Conservation (phyloP, 2,329 filamentous ascomycete species). For the Fusarium albidum region DNA sequence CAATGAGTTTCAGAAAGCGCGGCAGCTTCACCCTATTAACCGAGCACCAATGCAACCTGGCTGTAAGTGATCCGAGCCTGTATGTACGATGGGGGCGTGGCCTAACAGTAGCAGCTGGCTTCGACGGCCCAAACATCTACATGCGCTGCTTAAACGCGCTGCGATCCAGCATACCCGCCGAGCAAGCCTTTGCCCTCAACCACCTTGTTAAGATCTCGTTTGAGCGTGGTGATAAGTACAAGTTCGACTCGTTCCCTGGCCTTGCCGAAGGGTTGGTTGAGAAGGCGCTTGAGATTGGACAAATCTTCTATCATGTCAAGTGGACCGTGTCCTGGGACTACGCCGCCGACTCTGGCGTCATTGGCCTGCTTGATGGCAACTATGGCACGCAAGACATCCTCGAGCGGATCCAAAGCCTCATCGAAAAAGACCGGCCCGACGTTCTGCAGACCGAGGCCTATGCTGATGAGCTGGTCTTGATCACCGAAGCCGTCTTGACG, state of each 20-base stretch:
- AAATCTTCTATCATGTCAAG: constrained; percentile 80
- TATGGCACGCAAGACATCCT: constrained; percentile 64
- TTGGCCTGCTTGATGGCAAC: constrained; percentile 53
- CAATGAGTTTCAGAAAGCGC: constrained; percentile 61
- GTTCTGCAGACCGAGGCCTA: constrained; percentile 78
- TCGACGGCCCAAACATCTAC: constrained; percentile 88
- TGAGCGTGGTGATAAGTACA: constrained; percentile 94
- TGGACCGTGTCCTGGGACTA: constrained; percentile 79
- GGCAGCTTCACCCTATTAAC: constrained; percentile 54
- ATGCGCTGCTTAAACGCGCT: constrained; percentile 85
- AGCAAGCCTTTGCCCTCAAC: constrained; percentile 92
- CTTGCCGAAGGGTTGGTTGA: constrained; percentile 88
- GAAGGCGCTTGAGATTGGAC: constrained; percentile 81
- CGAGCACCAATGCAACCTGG: constrained; percentile 65
- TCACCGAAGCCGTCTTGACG: constrained; percentile 87
- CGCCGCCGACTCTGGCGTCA: constrained; percentile 61
- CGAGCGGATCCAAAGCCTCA: constrained; percentile 72
- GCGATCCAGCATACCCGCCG: constrained; percentile 78
- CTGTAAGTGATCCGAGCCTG: constrained; percentile 54
- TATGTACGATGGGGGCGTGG: not conserved
- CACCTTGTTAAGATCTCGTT: constrained; percentile 96
- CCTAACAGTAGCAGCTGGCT: constrained; percentile 55
- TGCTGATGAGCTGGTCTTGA: constrained; percentile 73
- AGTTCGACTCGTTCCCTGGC: constrained; percentile 89
- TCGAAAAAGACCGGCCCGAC: constrained; percentile 66